A percentile compares a stretch with the other conserved stretches of the same genome.
Evolutionary conservation across 495 filamentous ascomycete genomes (phyloP).

Genomic region (Lasiosphaeris hirsuta): DNA sequence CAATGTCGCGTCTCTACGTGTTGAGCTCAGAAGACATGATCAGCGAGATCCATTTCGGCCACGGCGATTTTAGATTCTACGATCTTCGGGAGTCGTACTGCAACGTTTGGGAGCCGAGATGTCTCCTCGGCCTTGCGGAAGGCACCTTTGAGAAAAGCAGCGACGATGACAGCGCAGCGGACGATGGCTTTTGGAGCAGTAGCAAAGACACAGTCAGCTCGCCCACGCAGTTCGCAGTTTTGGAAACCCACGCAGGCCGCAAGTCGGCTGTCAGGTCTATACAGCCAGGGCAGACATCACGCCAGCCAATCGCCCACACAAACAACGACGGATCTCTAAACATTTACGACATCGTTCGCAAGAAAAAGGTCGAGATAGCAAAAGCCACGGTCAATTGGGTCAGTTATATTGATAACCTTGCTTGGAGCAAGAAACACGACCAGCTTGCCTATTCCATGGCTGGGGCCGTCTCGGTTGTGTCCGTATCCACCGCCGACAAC

Average conservation of each 20-base stretch:
- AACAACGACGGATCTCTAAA: no score
- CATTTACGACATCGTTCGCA: no score
- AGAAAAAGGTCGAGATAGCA: no score
- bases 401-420: no score
- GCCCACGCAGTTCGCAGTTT: no score
- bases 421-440: no score
- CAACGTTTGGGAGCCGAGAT: constrained; percentile 10
- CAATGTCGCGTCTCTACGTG: constrained; percentile 11
- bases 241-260: no score
- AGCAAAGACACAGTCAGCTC: not conserved
- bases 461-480: not conserved
- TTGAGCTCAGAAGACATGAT: not conserved
- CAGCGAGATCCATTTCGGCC: not conserved
- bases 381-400: no score
- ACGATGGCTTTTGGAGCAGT: not conserved
- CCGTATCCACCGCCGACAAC: not conserved
- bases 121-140: not conserved
- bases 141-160: not conserved
- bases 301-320: no score
- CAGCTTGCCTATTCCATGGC: no score
- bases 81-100: not conserved
- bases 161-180: not conserved
- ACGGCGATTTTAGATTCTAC: constrained; percentile 1
- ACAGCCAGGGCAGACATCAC: no score
- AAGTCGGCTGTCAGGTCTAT: no score